Evolutionary conservation across 257 asterid genomes (phyloP).

Genomic region (Gentiana dahurica): DNA sequence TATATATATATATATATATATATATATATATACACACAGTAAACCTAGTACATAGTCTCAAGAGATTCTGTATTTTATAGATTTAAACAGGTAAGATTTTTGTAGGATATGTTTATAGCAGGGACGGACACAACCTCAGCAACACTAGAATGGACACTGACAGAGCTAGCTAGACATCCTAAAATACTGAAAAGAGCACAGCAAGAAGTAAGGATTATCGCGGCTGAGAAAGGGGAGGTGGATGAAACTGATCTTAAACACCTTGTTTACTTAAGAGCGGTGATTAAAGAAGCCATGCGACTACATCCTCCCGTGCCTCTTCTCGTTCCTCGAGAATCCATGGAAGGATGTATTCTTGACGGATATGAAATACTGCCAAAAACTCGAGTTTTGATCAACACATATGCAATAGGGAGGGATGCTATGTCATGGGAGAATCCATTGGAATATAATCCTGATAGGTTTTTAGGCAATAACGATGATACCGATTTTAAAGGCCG

Average conservation of each 20-base stretch:
- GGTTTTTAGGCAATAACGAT: conserved; percentile 8
- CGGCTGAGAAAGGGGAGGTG: conserved; percentile 11
- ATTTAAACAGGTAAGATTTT: no score
- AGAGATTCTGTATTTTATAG: no score
- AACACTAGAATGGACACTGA: conserved; percentile 31
- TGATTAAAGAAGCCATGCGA: conserved; percentile 27
- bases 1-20: no score
- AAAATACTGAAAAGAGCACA: conserved; percentile 16
- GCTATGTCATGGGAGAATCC: conserved; percentile 18
- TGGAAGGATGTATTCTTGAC: conserved; percentile 16
- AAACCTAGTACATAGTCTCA: no score
- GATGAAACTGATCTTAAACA: conserved; percentile 23
- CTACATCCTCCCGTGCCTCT: conserved; percentile 28
- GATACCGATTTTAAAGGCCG: conserved; percentile 23
- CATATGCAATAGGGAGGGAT: conserved; percentile 28
- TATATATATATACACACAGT: no score
- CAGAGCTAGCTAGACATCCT: conserved; percentile 25
- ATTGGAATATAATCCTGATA: conserved; percentile 15
- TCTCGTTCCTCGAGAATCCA: conserved; percentile 28
- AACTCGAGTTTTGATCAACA: conserved; percentile 20
- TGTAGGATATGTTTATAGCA: conserved; percentile 27
- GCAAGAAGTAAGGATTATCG: conserved; percentile 21
- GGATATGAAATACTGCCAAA: conserved; percentile 16
- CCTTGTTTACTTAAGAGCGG: conserved; percentile 20
- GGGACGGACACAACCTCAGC: conserved; percentile 32